These are phyloP conservation scores for Krasilnikovozyma curviuscula DNA, from an alignment of 768 basidiomycete genomes.

Conservation along the genomic window DNA sequence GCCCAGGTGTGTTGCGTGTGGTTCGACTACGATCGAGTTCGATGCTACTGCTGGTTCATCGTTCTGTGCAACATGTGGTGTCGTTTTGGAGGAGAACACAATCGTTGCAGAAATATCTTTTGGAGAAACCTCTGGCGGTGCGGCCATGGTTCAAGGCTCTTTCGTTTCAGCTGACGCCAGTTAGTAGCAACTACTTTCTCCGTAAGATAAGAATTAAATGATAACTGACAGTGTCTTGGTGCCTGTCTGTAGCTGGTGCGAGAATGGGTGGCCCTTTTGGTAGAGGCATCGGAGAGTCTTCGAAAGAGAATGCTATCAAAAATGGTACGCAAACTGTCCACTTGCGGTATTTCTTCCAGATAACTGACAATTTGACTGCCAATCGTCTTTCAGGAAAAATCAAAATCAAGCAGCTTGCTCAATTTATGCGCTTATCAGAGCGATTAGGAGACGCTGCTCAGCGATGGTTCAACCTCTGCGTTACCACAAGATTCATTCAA, in stretches of 20 bases:
- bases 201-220: no score
- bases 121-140: slow-evolving; percentile 78
- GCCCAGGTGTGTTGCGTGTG: slow-evolving; percentile 8
- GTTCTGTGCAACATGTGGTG: slow-evolving; percentile 58
- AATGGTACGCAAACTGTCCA: background rate
- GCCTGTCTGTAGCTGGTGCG: slow-evolving; percentile 5
- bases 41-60: slow-evolving; percentile 7
- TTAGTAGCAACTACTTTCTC: slow-evolving; percentile 34
- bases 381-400: slow-evolving; percentile 42
- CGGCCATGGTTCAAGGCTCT: slow-evolving; percentile 85
- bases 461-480: slow-evolving; percentile 77
- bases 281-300: background rate
- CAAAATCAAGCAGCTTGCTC: slow-evolving; percentile 66
- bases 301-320: slow-evolving; percentile 1
- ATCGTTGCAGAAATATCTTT: slow-evolving; percentile 89
- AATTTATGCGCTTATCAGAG: slow-evolving; percentile 56
- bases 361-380: background rate
- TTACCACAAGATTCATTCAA: slow-evolving; percentile 82
- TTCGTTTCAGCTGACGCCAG: slow-evolving; percentile 82
- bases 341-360: background rate
- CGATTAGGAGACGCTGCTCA: slow-evolving; percentile 60
- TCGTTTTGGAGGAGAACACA: slow-evolving; percentile 77
- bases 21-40: slow-evolving; percentile 7
- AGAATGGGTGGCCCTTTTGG: background rate
- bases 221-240: background rate